Conservation (phyloP, 2,329 filamentous ascomycete genomes). For the Alternaria atra region DNA sequence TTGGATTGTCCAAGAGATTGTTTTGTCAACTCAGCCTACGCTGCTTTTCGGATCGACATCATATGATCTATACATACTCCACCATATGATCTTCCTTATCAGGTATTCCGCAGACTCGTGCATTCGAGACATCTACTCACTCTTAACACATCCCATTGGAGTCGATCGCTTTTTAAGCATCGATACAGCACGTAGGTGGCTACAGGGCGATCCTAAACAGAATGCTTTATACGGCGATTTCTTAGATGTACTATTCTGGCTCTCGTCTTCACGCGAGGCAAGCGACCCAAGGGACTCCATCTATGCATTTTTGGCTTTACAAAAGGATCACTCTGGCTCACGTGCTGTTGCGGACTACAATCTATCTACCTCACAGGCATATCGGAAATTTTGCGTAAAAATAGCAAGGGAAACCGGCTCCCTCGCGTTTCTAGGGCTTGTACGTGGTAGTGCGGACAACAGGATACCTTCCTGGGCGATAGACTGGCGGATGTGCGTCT, state of each 20-base stretch:
- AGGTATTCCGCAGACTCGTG: background rate
- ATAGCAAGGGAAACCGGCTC: background rate
- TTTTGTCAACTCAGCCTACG: background rate
- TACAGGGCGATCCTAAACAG: background rate
- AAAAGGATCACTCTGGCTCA: background rate
- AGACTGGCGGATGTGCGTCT: background rate
- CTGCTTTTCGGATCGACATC: background rate
- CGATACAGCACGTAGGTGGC: background rate
- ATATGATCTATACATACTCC: background rate
- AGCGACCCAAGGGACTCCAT: conserved; percentile 2
- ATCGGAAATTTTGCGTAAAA: background rate
- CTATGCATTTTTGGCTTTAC: background rate
- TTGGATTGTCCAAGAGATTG: conserved; percentile 3
- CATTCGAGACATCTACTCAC: background rate
- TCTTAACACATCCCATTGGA: background rate
- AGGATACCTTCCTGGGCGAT: background rate
- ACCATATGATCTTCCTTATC: background rate
- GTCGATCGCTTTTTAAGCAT: background rate
- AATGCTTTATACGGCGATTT: background rate
- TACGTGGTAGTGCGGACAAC: background rate
- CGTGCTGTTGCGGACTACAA: background rate
- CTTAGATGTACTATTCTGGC: background rate
- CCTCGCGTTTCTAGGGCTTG: conserved; percentile 2
- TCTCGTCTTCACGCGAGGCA: background rate
- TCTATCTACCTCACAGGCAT: background rate